Evolutionary conservation across 345 rosid species (phyloP), one percentile per base, ranked within the genome.

Genomic region (Clarkia xantiana): DNA sequence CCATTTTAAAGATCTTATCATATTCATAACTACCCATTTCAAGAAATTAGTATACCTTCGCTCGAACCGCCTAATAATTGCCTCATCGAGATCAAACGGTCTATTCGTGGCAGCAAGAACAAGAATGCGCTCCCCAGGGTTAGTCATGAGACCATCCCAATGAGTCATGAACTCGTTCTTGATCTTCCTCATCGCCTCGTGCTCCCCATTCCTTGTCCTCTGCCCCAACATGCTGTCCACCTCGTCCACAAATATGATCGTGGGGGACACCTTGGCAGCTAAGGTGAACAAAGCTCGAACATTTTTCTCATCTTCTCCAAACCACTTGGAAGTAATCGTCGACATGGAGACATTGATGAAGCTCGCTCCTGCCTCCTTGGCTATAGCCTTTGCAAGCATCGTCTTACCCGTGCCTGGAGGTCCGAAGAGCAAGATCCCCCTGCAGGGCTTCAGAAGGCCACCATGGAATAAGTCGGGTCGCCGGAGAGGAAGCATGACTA

Each of bases 171-270:
- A 62, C 60, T 62, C 66, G 46, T 62, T 62, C 55, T 62, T 62
- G 55, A 62, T 62, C 60, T 62, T 62, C 66, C 66, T 43, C 66
- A 62, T 62, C 15, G 96, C 96, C 67, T 91, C 98, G 59, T 86
- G 93, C 69, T 86, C 98, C 39, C 98, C 96, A 16, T 75, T 89
- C 67, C 90, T 73, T 0, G 94, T 77, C 52, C 98, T 66, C 56
- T 86, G 96, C 36, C 98, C 96, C 38, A 91, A 81, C 98, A 91
- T 86, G 80, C 94, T 86, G 69, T 91, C 98, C 17, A 91, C 98
- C 71, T 91, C 95, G 51, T 91, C 94, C 44, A 86, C 95, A 18
- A 91, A 91, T 41, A 91, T 80, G 45, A 91, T 91, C 13, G 96
- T 81, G 0, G 96, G 98, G 3, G 95, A 79, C 12, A 91, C 96